A percentile compares a stretch with the other conserved stretches of the same genome.
These are phyloP conservation scores for Suillus spraguei DNA, from an alignment of 768 basidiomycete species.

Conservation along the genomic window DNA sequence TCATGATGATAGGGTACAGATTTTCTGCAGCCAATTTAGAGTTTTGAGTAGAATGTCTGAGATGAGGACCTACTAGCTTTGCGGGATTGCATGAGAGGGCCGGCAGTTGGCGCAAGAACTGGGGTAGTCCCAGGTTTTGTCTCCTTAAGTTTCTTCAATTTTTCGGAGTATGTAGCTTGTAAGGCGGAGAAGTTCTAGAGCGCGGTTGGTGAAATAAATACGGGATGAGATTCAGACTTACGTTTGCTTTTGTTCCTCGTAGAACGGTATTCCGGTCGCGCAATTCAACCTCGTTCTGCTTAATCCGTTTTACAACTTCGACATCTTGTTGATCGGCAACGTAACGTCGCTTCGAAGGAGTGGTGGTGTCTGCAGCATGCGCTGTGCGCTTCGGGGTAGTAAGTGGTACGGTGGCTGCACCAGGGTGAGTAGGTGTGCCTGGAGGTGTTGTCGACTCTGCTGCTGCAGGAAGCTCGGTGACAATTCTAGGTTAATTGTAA, in stretches of 20 bases:
- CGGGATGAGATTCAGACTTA: slow-evolving; percentile 37
- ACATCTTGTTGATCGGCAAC: slow-evolving; percentile 76
- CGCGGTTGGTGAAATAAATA: neutral
- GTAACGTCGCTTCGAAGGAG: slow-evolving; percentile 74
- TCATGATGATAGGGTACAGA: slow-evolving; percentile 94
- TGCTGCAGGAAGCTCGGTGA: slow-evolving; percentile 16
- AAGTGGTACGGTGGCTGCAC: slow-evolving; percentile 21
- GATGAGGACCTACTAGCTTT: slow-evolving; percentile 61
- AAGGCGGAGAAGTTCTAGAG: slow-evolving; percentile 80
- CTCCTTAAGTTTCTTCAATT: slow-evolving; percentile 78
- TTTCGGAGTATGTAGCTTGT: slow-evolving; percentile 66
- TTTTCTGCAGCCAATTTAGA: slow-evolving; percentile 46
- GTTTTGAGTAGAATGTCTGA: neutral
- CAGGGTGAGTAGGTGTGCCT: slow-evolving; percentile 46
- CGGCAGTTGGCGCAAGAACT: slow-evolving; percentile 40
- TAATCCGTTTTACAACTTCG: slow-evolving; percentile 86
- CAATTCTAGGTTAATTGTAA: neutral
- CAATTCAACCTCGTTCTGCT: slow-evolving; percentile 73
- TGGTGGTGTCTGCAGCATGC: slow-evolving; percentile 35
- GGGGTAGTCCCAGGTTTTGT: slow-evolving; percentile 52
- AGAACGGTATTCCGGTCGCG: slow-evolving; percentile 83
- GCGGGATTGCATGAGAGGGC: slow-evolving; percentile 49
- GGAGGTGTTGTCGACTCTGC: slow-evolving; percentile 64
- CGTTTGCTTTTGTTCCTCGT: slow-evolving; percentile 82
- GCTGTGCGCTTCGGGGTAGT: slow-evolving; percentile 25